Evolutionary conservation across 805 yeast species (phyloP), one percentile per base, ranked within the genome.

Genomic region (Sungouiella blattae): DNA sequence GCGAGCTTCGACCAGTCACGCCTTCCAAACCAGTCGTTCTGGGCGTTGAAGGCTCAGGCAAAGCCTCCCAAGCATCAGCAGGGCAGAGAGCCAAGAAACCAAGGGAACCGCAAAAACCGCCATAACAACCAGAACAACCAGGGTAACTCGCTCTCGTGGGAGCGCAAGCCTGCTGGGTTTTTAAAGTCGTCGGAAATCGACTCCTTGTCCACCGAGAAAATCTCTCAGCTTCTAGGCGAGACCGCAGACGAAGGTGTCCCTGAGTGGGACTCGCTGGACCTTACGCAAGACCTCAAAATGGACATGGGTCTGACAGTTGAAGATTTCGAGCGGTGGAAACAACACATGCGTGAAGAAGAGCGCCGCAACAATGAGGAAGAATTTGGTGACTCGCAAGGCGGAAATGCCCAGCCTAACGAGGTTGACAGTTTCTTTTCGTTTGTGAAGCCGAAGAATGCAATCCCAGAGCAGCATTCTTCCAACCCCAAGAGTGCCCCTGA

Each of bases 241-340:
- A 43, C 50, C 6, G 49, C 51, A 6, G 67, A 62, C 27, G 68
- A 62, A 30, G 57, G 39, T 9, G 50, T 47, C n/a, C 69, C 71
- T 4, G 71, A 65, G 27, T 64, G 71, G 71, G 67, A 60, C 32
- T 43, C 58, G 9, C 54, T 57, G 3, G 62, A 57, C 11, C 29
- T 57, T 12, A 45, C 60, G 25, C 52, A 44, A 32, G 49, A 42
- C n/a, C 30, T 39, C 35, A 34, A 23, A 8, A 37, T 42, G 54
- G 64, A 50, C 50, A 69, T 56, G 59, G 81, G 81, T 14, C 72
- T 67, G 35, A 69, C 80, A 0, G 73, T 73, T 3, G 71, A 72
- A 35, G 83, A 77, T 42, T 77, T 77, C 46, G 83, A 77, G 49
- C 67, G 62, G 41, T 77, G 83, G 83, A 75, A 75, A 52, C 55